phyloP scores from a whole-genome alignment of 768 basidiomycete species.

The Termitomyces sp. region DNA sequence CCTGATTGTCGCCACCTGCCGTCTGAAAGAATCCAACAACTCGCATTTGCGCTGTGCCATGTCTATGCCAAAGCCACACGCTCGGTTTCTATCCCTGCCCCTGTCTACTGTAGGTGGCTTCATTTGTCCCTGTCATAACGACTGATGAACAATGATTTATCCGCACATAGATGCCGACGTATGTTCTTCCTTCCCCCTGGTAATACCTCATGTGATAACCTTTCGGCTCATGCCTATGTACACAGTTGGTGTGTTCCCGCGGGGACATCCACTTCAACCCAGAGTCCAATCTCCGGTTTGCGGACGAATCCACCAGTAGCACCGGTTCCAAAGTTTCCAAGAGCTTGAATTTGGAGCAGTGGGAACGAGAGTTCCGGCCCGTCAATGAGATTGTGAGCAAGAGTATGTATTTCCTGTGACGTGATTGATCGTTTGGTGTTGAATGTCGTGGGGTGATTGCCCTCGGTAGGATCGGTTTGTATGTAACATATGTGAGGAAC shows the following conservation, averaged over 20 bases:
- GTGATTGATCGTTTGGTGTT: background rate
- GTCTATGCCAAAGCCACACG: constrained; percentile 67
- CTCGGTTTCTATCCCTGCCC: constrained; percentile 70
- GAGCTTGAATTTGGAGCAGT: constrained; percentile 18
- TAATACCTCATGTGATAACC: constrained; percentile 1
- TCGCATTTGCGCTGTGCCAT: constrained; percentile 55
- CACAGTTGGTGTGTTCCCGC: constrained; percentile 47
- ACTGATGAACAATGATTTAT: constrained; percentile 3
- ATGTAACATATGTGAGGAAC: background rate
- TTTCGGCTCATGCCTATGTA: constrained; percentile 4
- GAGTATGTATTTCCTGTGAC: constrained; percentile 23
- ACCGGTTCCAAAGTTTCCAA: constrained; percentile 8
- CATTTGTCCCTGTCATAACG: background rate
- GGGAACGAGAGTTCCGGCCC: constrained; percentile 18
- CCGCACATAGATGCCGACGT: constrained; percentile 57
- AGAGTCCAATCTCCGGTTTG: constrained; percentile 15
- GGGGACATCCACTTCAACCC: constrained; percentile 43
- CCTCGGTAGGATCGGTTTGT: background rate
- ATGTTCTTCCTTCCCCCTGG: constrained; percentile 16
- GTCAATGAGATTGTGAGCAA: constrained; percentile 14
- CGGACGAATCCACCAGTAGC: constrained; percentile 20
- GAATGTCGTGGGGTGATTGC: background rate
- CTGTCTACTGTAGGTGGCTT: constrained; percentile 55
- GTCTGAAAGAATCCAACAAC: constrained; percentile 34
- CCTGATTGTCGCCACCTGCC: background rate